Evolutionary conservation across 345 rosid genomes (phyloP).

Genomic region (Garcia nutans): DNA sequence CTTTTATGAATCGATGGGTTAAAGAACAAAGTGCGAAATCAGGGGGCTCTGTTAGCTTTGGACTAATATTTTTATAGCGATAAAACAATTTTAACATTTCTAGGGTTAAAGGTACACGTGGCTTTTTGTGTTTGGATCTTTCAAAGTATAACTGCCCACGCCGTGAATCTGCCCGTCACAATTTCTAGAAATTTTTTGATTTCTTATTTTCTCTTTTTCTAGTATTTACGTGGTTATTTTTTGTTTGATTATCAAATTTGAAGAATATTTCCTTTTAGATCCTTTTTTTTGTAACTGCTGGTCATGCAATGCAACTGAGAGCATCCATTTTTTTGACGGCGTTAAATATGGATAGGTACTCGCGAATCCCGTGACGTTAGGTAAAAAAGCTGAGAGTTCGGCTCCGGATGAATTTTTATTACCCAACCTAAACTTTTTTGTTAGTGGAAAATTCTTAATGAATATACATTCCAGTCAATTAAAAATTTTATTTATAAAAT

Average conservation of each 20-base stretch:
- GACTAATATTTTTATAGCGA: neutral
- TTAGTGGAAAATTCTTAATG: no score
- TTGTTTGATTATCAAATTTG: neutral
- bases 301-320: neutral
- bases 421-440: no score
- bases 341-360: no score
- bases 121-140: neutral
- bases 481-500: no score
- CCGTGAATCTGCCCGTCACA: neutral
- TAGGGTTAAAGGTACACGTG: slow-evolving; percentile 3
- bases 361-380: no score
- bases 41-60: neutral
- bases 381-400: no score
- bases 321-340: neutral
- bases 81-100: neutral
- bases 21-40: neutral
- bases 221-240: neutral
- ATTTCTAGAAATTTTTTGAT: neutral
- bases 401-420: no score
- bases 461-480: no score
- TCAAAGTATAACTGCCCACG: neutral
- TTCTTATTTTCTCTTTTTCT: neutral
- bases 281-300: neutral
- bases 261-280: neutral
- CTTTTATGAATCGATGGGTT: neutral